A percentile compares a stretch with the other conserved stretches of the same genome.
These are phyloP conservation scores for Erodium texanum DNA, from an alignment of 441 rosid species.

Conservation along the genomic window DNA sequence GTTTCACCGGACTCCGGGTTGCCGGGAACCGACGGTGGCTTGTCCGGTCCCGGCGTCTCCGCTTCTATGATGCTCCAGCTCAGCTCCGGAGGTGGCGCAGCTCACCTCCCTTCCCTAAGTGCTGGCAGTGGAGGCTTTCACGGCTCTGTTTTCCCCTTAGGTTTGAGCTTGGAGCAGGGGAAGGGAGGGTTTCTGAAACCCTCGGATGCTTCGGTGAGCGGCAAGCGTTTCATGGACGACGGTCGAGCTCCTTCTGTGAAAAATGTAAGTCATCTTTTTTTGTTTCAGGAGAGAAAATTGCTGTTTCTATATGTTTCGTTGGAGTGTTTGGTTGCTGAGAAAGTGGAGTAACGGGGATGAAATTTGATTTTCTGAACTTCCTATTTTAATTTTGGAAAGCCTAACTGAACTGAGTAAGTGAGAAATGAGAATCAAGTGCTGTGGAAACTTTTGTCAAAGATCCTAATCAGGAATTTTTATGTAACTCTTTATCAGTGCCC, in stretches of 20 bases:
- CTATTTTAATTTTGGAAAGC: not conserved
- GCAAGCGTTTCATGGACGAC: constrained; percentile 49
- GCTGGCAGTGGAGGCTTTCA: constrained; percentile 49
- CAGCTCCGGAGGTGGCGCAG: constrained; percentile 61
- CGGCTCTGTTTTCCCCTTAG: constrained; percentile 64
- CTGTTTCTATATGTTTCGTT: not conserved
- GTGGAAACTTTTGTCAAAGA: not conserved
- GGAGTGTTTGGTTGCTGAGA: not conserved
- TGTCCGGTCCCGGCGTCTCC: constrained; percentile 26
- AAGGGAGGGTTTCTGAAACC: constrained; percentile 68
- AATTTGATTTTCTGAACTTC: not conserved
- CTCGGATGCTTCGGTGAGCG: constrained; percentile 65
- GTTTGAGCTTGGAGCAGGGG: constrained; percentile 90
- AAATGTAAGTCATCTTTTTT: constrained; percentile 44
- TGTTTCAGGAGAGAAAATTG: not conserved
- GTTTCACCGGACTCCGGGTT: constrained; percentile 24
- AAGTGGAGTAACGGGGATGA: not conserved
- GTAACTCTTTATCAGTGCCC: not conserved
- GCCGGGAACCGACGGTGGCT: constrained; percentile 25
- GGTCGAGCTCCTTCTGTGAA: constrained; percentile 49
- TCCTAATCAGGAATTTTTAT: not conserved
- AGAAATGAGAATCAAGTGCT: not conserved
- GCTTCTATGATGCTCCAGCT: constrained; percentile 81
- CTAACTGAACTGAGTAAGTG: not conserved
- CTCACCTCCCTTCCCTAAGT: constrained; percentile 34